A percentile compares a stretch with the other conserved stretches of the same genome.
Conservation (phyloP, 495 filamentous ascomycete genomes). For the Penicillium maclennaniae region DNA sequence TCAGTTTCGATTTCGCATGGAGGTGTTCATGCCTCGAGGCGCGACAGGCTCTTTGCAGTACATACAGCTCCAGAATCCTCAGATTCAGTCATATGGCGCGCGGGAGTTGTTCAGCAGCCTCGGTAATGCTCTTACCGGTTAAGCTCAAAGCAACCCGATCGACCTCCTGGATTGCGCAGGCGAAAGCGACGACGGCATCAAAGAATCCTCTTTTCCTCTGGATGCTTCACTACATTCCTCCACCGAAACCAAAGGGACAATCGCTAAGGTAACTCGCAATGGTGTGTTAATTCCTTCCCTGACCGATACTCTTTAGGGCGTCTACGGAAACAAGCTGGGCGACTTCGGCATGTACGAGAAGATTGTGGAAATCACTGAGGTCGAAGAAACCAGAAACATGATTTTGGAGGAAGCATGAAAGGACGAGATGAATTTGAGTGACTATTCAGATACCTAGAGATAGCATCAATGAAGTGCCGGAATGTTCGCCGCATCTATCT, state of each 20-base stretch:
- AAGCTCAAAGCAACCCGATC: not conserved
- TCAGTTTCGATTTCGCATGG: constrained; percentile 46
- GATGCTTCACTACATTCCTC: not conserved
- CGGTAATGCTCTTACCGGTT: not conserved
- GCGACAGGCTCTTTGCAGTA: not conserved
- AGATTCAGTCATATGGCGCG: not conserved
- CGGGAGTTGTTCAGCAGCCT: not conserved
- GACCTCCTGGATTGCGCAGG: not conserved
- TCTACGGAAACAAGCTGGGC: constrained; percentile 61
- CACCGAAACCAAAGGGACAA: constrained; percentile 1
- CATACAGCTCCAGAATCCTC: not conserved
- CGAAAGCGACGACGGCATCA: not conserved
- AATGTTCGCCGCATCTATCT: constrained; percentile 66
- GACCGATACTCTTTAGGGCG: constrained; percentile 54
- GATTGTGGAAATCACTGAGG: constrained; percentile 36
- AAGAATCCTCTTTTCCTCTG: not conserved
- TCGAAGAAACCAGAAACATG: not conserved
- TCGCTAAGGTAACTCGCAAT: constrained; percentile 6
- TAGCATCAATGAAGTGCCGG: constrained; percentile 1
- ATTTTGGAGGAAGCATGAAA: not conserved
- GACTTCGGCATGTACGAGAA: constrained; percentile 62
- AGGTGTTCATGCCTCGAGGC: constrained; percentile 5
- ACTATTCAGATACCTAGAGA: not conserved
- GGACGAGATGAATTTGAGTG: not conserved
- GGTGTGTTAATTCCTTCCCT: constrained; percentile 46